Percentiles rank a stretch among this genome's conserved stretches.
Conservation (phyloP, 257 asterid species). For the Nyctanthes arbortristis region DNA sequence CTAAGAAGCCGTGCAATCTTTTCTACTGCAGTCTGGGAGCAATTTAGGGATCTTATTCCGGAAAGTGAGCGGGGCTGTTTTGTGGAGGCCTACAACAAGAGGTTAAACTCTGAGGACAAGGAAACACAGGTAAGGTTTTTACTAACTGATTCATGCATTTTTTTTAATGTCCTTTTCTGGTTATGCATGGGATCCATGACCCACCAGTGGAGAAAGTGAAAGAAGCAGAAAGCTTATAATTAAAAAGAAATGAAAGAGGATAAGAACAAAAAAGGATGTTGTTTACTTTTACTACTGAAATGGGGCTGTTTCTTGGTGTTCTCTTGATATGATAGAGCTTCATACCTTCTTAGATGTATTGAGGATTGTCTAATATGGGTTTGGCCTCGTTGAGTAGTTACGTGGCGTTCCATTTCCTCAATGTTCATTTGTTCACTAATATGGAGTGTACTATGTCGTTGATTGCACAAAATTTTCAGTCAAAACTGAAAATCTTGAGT, state of each 20-base stretch:
- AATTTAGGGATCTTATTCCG: conserved; percentile 91
- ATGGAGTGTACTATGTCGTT: not conserved
- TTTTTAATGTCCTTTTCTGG: conserved; percentile 9
- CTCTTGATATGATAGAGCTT: not conserved
- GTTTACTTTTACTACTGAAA: not conserved
- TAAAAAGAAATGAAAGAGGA: not conserved
- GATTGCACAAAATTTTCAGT: not conserved
- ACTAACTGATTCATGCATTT: conserved; percentile 25
- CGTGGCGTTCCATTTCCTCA: no score
- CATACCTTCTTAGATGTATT: not conserved
- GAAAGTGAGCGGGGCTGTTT: conserved; percentile 84
- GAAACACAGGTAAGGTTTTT: conserved; percentile 72
- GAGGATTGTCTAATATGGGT: not conserved
- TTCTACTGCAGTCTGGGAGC: conserved; percentile 80
- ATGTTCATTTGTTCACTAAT: not conserved
- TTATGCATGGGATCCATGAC: not conserved
- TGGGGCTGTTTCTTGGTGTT: not conserved
- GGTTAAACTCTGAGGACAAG: conserved; percentile 78
- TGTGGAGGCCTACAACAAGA: conserved; percentile 81
- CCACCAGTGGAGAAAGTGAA: not conserved
- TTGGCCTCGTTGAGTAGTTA: not conserved
- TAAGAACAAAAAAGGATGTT: not conserved
- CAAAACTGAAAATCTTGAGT: not conserved
- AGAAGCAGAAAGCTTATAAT: not conserved
- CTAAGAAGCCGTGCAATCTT: conserved; percentile 9